Conservation (phyloP, 1,139 yeast genomes). For the Blastobotrys persicus region DNA sequence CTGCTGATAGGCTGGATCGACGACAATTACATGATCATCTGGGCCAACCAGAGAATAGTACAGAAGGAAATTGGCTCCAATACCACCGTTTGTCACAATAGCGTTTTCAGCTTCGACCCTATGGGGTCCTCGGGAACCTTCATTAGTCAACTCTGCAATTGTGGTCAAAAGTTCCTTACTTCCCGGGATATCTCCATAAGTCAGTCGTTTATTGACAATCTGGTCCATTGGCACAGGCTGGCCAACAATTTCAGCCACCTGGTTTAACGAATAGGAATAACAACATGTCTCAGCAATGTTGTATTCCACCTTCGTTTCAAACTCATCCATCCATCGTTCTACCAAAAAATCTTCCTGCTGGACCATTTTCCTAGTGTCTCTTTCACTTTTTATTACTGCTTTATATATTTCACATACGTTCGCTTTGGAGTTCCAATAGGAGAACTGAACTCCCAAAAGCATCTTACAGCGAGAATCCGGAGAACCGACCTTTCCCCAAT, state of each 20-base stretch:
- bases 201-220: constrained; percentile 34
- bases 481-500: no score
- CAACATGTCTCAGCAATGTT: constrained; percentile 59
- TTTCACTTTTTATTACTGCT: neutral
- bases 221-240: constrained; percentile 30
- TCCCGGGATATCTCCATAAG: constrained; percentile 52
- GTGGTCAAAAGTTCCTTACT: constrained; percentile 41
- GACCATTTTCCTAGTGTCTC: constrained; percentile 24
- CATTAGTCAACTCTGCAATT: constrained; percentile 42
- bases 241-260: constrained; percentile 40
- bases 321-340: constrained; percentile 57
- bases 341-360: constrained; percentile 44
- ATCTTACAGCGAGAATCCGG: neutral
- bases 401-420: neutral
- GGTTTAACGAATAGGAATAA: constrained; percentile 45
- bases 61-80: constrained; percentile 54
- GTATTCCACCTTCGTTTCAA: constrained; percentile 43
- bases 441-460: neutral
- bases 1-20: constrained; percentile 55
- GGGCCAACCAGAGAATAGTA: constrained; percentile 49
- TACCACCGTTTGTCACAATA: constrained; percentile 56
- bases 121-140: constrained; percentile 22
- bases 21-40: constrained; percentile 51
- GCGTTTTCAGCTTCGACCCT: constrained; percentile 39
- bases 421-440: neutral